Conservation (phyloP, 768 basidiomycete species). For the Coprinopsis sp. region DNA sequence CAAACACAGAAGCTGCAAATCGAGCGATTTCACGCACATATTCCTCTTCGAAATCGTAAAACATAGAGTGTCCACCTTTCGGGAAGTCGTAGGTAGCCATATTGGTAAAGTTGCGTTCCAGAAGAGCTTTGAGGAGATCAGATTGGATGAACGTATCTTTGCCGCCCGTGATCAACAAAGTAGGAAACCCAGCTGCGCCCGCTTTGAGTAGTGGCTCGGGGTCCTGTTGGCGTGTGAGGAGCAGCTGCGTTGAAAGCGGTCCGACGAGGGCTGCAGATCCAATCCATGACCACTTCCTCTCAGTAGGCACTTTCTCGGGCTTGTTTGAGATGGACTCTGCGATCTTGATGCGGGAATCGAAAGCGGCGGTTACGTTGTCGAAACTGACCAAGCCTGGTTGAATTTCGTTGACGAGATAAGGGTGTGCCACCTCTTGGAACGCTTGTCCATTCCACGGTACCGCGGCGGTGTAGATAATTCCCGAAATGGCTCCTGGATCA, state of each 20-base stretch:
- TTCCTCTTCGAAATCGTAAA: constrained; percentile 1
- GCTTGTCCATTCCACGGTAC: constrained; percentile 22
- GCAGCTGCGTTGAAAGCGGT: constrained; percentile 17
- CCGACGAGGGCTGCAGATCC: constrained; percentile 18
- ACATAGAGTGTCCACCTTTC: not conserved
- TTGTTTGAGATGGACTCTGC: constrained; percentile 22
- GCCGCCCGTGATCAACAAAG: constrained; percentile 22
- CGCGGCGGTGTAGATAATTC: constrained; percentile 23
- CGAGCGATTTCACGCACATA: not conserved
- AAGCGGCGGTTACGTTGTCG: constrained; percentile 17
- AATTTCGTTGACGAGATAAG: constrained; percentile 11
- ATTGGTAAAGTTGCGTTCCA: not conserved
- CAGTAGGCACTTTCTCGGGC: constrained; percentile 21
- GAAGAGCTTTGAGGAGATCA: constrained; percentile 15
- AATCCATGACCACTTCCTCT: constrained; percentile 20
- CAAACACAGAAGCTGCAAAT: not conserved
- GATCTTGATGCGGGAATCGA: constrained; percentile 20
- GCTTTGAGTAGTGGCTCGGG: constrained; percentile 22
- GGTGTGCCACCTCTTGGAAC: constrained; percentile 19
- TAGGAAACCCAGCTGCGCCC: constrained; percentile 22
- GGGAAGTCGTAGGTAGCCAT: not conserved
- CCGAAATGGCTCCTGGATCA: constrained; percentile 22
- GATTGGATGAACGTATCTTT: constrained; percentile 23
- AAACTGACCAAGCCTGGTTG: constrained; percentile 20
- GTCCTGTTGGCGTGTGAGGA: constrained; percentile 23